Evolutionary conservation across 371 early-diverging fungal species (phyloP).

Genomic region (Polyrhizophydium stewartii): DNA sequence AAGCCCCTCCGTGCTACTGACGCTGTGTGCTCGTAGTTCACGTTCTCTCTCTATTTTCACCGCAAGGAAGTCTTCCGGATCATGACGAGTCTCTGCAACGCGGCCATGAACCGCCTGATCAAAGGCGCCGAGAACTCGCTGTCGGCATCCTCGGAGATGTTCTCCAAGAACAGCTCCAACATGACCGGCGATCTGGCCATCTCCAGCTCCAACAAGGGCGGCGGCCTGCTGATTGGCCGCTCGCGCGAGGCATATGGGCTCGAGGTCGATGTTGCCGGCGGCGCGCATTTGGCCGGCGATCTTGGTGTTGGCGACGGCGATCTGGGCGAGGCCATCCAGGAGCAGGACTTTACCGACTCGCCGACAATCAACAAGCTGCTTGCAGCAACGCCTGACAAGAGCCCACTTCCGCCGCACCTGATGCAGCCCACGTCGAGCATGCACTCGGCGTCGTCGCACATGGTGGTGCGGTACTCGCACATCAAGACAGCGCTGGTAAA

Average conservation of each 20-base stretch:
- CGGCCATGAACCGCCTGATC: slow-evolving; percentile 49
- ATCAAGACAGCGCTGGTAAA: slow-evolving; percentile 27
- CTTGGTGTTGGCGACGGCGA: not conserved
- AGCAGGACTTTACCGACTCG: slow-evolving; percentile 2
- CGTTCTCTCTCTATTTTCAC: slow-evolving; percentile 38
- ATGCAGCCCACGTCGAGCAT: not conserved
- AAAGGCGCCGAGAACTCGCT: slow-evolving; percentile 50
- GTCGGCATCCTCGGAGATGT: slow-evolving; percentile 44
- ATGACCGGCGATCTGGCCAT: slow-evolving; percentile 39
- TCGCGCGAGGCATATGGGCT: slow-evolving; percentile 27
- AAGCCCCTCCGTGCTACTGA: not conserved
- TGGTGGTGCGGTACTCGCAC: slow-evolving; percentile 30
- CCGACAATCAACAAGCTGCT: not conserved
- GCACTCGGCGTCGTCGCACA: not conserved
- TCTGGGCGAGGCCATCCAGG: not conserved
- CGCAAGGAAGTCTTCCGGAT: slow-evolving; percentile 42
- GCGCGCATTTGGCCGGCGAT: slow-evolving; percentile 30
- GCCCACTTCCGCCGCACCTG: not conserved
- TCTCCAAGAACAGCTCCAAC: slow-evolving; percentile 40
- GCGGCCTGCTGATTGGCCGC: slow-evolving; percentile 37
- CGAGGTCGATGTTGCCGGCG: slow-evolving; percentile 27
- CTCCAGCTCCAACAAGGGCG: slow-evolving; percentile 30
- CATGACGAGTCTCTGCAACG: slow-evolving; percentile 33
- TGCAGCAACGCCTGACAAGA: too few species aligned
- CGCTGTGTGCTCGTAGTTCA: slow-evolving; percentile 19